These are phyloP conservation scores for Passalora sequoiae DNA, from an alignment of 2,329 filamentous ascomycete genomes.

Conservation along the genomic window DNA sequence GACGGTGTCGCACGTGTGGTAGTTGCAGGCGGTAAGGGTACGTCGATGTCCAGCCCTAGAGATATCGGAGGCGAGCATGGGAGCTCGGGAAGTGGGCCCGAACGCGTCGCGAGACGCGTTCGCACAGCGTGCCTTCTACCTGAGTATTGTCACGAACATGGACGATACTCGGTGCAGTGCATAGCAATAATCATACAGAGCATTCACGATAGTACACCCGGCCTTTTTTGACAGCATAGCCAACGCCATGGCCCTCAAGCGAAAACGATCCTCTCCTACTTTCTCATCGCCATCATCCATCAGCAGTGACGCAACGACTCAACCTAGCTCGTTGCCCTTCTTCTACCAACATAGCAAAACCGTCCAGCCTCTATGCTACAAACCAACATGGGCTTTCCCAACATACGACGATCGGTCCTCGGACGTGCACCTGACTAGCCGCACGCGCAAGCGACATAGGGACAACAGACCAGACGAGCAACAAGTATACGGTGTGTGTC, in stretches of 20 bases:
- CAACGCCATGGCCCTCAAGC: slow-evolving; percentile 53
- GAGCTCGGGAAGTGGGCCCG: no score
- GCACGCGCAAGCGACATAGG: slow-evolving; percentile 56
- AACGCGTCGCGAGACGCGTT: slow-evolving; percentile 2
- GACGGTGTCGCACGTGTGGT: no score
- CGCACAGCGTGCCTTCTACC: neutral
- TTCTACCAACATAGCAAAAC: slow-evolving; percentile 31
- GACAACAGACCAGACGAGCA: slow-evolving; percentile 55
- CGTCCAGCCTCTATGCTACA: slow-evolving; percentile 16
- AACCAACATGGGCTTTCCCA: slow-evolving; percentile 27
- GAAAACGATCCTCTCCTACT: slow-evolving; percentile 49
- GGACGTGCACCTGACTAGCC: slow-evolving; percentile 44
- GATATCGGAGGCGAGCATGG: no score
- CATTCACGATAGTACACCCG: neutral
- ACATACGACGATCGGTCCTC: slow-evolving; percentile 24
- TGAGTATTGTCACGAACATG: neutral
- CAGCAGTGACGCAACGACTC: slow-evolving; percentile 35
- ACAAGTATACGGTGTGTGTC: slow-evolving; percentile 50
- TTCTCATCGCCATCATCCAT: slow-evolving; percentile 42
- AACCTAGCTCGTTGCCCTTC: slow-evolving; percentile 24
- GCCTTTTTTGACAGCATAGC: neutral
- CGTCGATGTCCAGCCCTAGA: no score
- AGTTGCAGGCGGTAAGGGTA: neutral
- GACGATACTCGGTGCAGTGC: neutral
- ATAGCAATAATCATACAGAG: neutral